phyloP scores from a whole-genome alignment of 2,329 filamentous ascomycete species.

The Pyrenochaeta sp. region DNA sequence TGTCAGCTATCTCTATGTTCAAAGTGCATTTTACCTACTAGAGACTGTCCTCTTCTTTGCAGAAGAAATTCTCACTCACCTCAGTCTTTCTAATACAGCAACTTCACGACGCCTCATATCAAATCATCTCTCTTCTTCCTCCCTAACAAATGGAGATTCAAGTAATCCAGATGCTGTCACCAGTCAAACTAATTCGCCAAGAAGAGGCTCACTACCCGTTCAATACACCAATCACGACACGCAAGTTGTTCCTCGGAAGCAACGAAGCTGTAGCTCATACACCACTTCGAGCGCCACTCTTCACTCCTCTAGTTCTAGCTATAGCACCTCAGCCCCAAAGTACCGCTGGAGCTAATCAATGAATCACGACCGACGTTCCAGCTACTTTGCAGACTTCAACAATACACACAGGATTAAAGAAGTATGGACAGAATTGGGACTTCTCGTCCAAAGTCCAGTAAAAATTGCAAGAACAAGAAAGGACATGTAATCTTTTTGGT shows the following conservation, averaged over 20 bases:
- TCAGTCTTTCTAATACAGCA: background rate
- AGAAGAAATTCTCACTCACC: background rate
- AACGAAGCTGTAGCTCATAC: background rate
- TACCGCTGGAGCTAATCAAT: background rate
- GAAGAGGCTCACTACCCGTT: background rate
- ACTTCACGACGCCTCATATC: background rate
- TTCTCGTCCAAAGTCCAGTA: too few species aligned
- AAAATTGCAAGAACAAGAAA: too few species aligned
- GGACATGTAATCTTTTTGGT: too few species aligned
- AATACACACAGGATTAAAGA: too few species aligned
- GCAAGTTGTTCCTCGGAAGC: slow-evolving; percentile 17
- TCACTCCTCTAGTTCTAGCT: slow-evolving; percentile 13
- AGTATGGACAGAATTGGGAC: too few species aligned
- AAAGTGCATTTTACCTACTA: too few species aligned
- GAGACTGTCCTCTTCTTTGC: background rate
- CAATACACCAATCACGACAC: background rate
- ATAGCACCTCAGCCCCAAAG: background rate
- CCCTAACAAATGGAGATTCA: too few species aligned
- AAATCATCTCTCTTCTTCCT: background rate
- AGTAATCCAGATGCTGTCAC: background rate
- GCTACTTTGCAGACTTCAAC: too few species aligned
- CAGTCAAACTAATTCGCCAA: background rate
- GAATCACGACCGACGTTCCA: background rate
- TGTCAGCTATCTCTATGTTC: too few species aligned
- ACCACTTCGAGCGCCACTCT: slow-evolving; percentile 9